phyloP scores from a whole-genome alignment of 495 filamentous ascomycete species.

The Friedmanniomyces simplex region DNA sequence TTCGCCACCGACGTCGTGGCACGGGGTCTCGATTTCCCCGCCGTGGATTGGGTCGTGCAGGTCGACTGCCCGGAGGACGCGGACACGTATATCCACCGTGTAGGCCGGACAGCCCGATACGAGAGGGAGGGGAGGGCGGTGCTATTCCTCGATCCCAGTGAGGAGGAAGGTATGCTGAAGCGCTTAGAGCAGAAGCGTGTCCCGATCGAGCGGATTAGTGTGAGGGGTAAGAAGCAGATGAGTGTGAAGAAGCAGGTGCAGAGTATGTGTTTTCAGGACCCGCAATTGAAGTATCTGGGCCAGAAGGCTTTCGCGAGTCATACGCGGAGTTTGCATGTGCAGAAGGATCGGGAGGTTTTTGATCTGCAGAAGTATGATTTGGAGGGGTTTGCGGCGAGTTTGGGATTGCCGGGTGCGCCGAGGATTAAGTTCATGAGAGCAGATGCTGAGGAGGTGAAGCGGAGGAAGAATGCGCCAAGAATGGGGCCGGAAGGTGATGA shows the following conservation, averaged over 20 bases:
- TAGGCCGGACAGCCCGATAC: slow-evolving; percentile 89
- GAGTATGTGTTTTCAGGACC: slow-evolving; percentile 88
- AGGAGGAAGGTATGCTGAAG: slow-evolving; percentile 76
- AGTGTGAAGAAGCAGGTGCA: slow-evolving; percentile 74
- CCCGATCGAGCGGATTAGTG: slow-evolving; percentile 69
- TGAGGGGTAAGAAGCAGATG: slow-evolving; percentile 80
- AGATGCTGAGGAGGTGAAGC: slow-evolving; percentile 70
- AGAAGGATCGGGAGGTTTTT: slow-evolving; percentile 90
- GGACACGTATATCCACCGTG: slow-evolving; percentile 95
- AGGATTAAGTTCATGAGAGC: slow-evolving; percentile 87
- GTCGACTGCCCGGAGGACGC: slow-evolving; percentile 91
- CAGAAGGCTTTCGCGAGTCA: slow-evolving; percentile 95
- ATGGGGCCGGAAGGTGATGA: neutral
- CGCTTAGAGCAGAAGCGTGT: slow-evolving; percentile 81
- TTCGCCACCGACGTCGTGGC: slow-evolving; percentile 95
- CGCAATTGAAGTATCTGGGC: slow-evolving; percentile 86
- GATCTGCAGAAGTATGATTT: slow-evolving; percentile 67
- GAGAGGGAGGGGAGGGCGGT: slow-evolving; percentile 79
- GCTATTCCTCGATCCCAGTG: slow-evolving; percentile 81
- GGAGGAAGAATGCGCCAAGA: slow-evolving; percentile 43
- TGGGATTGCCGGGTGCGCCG: slow-evolving; percentile 83
- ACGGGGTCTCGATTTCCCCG: slow-evolving; percentile 87
- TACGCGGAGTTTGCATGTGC: slow-evolving; percentile 67
- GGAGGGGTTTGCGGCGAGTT: slow-evolving; percentile 72
- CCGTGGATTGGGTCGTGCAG: slow-evolving; percentile 96